Evolutionary conservation across 2,329 filamentous ascomycete species (phyloP).

Genomic region (Monilinia polystroma): DNA sequence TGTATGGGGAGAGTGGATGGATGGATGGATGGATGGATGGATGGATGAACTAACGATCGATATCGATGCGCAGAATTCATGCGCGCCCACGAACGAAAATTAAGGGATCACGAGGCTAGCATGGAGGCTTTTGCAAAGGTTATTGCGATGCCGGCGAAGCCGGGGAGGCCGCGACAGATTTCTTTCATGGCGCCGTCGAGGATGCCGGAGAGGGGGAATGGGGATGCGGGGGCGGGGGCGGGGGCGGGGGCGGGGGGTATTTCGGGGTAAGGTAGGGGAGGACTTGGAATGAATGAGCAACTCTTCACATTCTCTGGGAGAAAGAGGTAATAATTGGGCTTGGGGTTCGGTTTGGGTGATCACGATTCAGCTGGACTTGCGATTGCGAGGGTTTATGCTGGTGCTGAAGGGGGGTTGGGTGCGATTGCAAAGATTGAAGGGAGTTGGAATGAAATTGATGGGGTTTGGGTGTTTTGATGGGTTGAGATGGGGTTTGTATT

Average conservation of each 20-base stretch:
- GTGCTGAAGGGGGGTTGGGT: too few relatives aligned
- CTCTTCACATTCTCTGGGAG: too few relatives aligned
- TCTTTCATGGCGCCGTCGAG: constrained; percentile 31
- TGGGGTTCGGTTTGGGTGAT: too few relatives aligned
- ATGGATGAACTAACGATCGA: neutral
- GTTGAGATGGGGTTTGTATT: too few relatives aligned
- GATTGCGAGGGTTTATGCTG: too few relatives aligned
- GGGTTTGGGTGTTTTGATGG: too few relatives aligned
- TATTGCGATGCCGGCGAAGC: constrained; percentile 38
- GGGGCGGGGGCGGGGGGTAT: neutral
- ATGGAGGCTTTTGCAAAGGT: constrained; percentile 39
- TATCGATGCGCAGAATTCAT: constrained; percentile 24
- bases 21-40: too few relatives aligned
- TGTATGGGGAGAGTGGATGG: neutral
- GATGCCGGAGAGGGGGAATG: neutral
- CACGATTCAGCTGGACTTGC: too few relatives aligned
- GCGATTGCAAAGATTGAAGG: too few relatives aligned
- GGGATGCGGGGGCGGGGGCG: neutral
- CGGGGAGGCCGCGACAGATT: constrained; percentile 32
- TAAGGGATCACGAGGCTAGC: constrained; percentile 37
- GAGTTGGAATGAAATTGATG: too few relatives aligned
- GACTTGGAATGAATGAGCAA: neutral
- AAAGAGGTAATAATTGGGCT: too few relatives aligned
- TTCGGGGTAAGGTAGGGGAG: too few relatives aligned
- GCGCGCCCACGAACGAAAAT: constrained; percentile 30